Base-by-base conservation (phyloP, 192 early-diverging fungal species). In the Podila minutissima region DNA sequence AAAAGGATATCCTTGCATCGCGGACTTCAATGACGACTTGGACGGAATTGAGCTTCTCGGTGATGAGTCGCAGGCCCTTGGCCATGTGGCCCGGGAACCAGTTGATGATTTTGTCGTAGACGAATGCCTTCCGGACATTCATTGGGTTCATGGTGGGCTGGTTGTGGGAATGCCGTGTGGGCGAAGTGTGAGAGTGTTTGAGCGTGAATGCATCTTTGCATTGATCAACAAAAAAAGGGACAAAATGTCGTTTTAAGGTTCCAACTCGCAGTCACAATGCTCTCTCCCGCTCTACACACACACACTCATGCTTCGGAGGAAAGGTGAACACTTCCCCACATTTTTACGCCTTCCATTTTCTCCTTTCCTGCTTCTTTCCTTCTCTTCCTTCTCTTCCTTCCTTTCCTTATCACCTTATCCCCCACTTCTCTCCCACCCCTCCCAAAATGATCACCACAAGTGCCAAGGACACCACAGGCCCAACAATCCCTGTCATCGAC, bases 1-100 rank as follows among this genome's bases (percentile, higher is more conserved):
- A 50, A 78, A 67, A 71, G 74, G 83, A 84, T 84, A 84, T 85
- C 67, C 97, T 87, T 12, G 97, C 96, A 85, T 99, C 97, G 15
- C 97, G 92, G 2, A 95, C 94, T 83, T 99, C 97, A 32, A 99
- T 89, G 17, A 99, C 85, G 13, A 97, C 84, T 85, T 99, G 95
- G 19, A 94, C 88, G 1, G 88, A 74, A 66, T 89, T 89, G 68
- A 95, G 75, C 51, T 86, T 87, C 65, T 91, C 90, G n/a, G 88
- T 87, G 62, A 95, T 94, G 49, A 93, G 74, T 41, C 93, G 87
- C 20, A 95, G 67, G 7, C 94, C 93, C 66, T 93, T 92, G 63
- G 91, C 92, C 94, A 95, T 95, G 68, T 95, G 94, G 0, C 94
- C 94, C 9, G 94, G 94, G 83, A 94, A 95, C 94, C 94, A 95